Percentiles rank a stretch among this genome's conserved stretches.
These are phyloP conservation scores for Kuraishia ogatae DNA, from an alignment of 805 yeast species.

Conservation along the genomic window DNA sequence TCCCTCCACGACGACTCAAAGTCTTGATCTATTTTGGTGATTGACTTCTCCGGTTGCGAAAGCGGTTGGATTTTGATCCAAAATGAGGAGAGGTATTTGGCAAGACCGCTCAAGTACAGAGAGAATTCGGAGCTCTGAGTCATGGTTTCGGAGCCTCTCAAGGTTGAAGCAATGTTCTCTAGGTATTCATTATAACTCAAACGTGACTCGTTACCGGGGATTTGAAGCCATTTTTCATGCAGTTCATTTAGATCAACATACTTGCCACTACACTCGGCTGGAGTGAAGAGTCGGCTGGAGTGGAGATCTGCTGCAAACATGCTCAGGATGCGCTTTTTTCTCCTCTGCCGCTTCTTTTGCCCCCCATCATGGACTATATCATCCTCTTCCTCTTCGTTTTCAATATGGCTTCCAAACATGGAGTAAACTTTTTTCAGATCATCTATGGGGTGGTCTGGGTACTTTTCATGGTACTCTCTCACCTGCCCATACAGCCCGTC, in stretches of 20 bases:
- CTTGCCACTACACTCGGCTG: constrained; percentile 58
- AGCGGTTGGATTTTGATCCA: constrained; percentile 42
- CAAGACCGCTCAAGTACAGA: constrained; percentile 36
- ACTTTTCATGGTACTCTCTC: constrained; percentile 19
- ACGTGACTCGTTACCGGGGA: constrained; percentile 25
- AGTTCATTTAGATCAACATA: constrained; percentile 46
- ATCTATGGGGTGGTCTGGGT: constrained; percentile 21
- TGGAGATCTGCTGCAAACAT: constrained; percentile 39
- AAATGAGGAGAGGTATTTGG: constrained; percentile 40
- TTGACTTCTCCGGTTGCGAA: constrained; percentile 24
- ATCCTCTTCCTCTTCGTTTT: constrained; percentile 4
- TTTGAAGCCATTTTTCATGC: constrained; percentile 46
- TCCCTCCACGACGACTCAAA: constrained; percentile 4
- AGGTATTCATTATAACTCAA: constrained; percentile 44
- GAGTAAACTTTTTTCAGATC: constrained; percentile 21
- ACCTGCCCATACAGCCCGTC: constrained; percentile 25
- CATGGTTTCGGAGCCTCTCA: not conserved
- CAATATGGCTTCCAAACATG: constrained; percentile 18
- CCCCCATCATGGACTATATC: constrained; percentile 6
- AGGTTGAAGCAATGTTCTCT: constrained; percentile 14
- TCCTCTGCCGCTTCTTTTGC: constrained; percentile 12
- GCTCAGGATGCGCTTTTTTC: constrained; percentile 33
- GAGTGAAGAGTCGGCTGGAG: constrained; percentile 41
- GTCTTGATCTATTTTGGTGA: constrained; percentile 15
- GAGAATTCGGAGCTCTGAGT: constrained; percentile 27